Evolutionary conservation across 768 basidiomycete species (phyloP), one percentile per base, ranked within the genome.

Genomic region (Auricularia heimuer): DNA sequence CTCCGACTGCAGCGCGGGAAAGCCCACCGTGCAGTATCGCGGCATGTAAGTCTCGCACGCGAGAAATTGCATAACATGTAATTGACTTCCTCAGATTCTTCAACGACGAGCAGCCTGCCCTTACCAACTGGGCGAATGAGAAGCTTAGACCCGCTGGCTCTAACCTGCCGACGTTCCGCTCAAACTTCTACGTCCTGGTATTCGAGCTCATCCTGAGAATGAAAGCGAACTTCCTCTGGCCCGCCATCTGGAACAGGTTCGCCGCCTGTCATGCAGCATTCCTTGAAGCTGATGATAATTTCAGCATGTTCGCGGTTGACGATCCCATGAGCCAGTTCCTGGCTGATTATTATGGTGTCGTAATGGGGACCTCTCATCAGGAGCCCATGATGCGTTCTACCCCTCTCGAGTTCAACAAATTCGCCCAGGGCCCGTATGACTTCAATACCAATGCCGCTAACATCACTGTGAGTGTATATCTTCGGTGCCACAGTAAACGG

Each of bases 311-410:
- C 68, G 80, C 76, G 18, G 71, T 84, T 16, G 85, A 88, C 67
- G 86, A 87, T 66, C 75, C 80, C 0, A 74, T 79, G 35, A 90
- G 88, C 69, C 86, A 87, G 68, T 77, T 77, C 36, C 75, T 85
- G 37, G 89, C 87, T 2, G 82, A 89, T 67, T 76, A 76, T 63
- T 87, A 83, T 72, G 88, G 84, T 34, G 79, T 89, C 56, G 86
- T 85, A 39, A 88, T 88, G 85, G 85, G 88, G 54, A 87, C 88
- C 2, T 66, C 65, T 18, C 86, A 88, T 70, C 83, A 89, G 71
- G 88, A 90, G 70, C 88, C 88, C 7, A 88, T 89, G 85, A 83
- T 85, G 78, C 82, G 87, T n/a, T 85, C 85, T 39, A 85, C 84
- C 1, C 87, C 88, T 3, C 79, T 81, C 66, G 86, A 89, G 70